Conservation (phyloP, 2,329 filamentous ascomycete species). For the Pseudocercospora macadamiae region DNA sequence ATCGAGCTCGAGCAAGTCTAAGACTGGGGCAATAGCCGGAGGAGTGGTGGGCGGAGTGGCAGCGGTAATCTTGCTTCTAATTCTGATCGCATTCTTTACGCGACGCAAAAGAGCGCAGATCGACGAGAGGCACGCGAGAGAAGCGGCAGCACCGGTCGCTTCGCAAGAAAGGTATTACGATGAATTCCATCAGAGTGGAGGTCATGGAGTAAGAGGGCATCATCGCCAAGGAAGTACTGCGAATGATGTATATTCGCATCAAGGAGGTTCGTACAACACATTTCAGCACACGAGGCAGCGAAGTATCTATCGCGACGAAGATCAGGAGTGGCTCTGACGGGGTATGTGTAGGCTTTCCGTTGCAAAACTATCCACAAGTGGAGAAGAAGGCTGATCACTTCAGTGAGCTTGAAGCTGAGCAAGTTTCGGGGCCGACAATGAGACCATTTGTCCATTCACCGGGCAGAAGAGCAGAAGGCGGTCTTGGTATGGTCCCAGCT, state of each 20-base stretch:
- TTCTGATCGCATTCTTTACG: conserved; percentile 10
- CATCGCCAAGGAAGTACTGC: conserved; percentile 29
- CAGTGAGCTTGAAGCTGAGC: conserved; percentile 23
- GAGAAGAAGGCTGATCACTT: conserved; percentile 27
- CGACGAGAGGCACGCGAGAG: conserved; percentile 16
- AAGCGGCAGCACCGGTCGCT: neutral
- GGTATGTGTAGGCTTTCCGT: conserved; percentile 26
- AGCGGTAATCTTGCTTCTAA: conserved; percentile 6
- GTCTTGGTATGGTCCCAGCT: conserved; percentile 12
- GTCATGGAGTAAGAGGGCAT: conserved; percentile 17
- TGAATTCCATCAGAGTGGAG: conserved; percentile 6
- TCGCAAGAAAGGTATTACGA: conserved; percentile 13
- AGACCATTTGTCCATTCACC: conserved; percentile 15
- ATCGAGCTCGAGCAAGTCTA: neutral
- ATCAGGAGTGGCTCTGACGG: conserved; percentile 32
- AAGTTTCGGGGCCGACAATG: neutral
- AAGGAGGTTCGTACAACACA: conserved; percentile 35
- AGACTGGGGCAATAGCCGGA: conserved; percentile 18
- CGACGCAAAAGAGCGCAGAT: conserved; percentile 17
- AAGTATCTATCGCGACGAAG: conserved; percentile 30
- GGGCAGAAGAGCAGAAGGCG: conserved; percentile 21
- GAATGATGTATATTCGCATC: conserved; percentile 32
- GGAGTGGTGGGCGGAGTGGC: conserved; percentile 23
- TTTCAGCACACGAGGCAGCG: conserved; percentile 32
- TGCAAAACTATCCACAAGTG: conserved; percentile 4